Evolutionary conservation across 129 eudicot species (phyloP).

Genomic region (Flaveria linearis): DNA sequence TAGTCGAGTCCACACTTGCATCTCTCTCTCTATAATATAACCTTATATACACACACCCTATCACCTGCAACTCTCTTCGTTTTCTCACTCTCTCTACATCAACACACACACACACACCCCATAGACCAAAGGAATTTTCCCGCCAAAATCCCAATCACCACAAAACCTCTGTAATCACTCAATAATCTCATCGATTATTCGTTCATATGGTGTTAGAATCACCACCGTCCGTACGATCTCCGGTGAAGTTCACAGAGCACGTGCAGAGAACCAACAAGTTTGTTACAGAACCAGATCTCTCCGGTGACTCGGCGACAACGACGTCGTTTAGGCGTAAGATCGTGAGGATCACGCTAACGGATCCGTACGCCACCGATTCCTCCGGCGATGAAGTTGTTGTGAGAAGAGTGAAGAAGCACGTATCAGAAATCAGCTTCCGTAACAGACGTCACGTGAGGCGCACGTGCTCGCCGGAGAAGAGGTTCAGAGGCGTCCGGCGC

Average conservation of each 20-base stretch:
- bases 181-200: neutral
- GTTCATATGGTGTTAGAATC: neutral
- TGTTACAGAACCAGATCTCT: neutral
- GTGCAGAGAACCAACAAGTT: slow-evolving; percentile 40
- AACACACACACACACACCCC: too few species aligned
- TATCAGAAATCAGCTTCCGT: slow-evolving; percentile 39
- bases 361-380: slow-evolving; percentile 64
- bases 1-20: slow-evolving; percentile 21
- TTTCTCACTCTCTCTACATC: neutral
- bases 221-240: slow-evolving; percentile 12
- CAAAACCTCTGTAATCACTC: neutral
- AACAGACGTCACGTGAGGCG: slow-evolving; percentile 15
- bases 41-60: slow-evolving; percentile 6
- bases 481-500: slow-evolving; percentile 51
- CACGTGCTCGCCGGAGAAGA: slow-evolving; percentile 29
- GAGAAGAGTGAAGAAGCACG: slow-evolving; percentile 47
- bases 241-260: slow-evolving; percentile 48
- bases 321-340: slow-evolving; percentile 21
- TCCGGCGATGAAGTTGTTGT: slow-evolving; percentile 46
- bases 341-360: slow-evolving; percentile 52
- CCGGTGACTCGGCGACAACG: slow-evolving; percentile 14
- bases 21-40: neutral
- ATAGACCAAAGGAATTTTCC: too few species aligned
- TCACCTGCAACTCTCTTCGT: slow-evolving; percentile 27
- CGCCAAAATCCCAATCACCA: neutral